A percentile compares a stretch with the other conserved stretches of the same genome.
These are phyloP conservation scores for Alloteropsis angusta DNA, from an alignment of 202 grass and related monocot species.

Conservation along the genomic window DNA sequence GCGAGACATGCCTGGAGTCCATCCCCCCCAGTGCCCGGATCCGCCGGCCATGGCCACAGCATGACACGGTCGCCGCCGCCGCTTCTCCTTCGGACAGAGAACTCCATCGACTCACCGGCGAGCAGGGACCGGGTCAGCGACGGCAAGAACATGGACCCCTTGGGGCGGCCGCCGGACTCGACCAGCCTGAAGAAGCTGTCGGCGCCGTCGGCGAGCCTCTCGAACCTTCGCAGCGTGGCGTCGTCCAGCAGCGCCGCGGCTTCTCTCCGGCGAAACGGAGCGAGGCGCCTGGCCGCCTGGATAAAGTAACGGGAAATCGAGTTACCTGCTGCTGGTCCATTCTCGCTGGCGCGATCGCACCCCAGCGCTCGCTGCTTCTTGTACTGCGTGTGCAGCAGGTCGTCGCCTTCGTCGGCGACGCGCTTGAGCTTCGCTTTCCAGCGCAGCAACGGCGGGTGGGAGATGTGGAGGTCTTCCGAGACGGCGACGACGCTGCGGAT, in stretches of 20 bases:
- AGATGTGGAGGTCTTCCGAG: neutral
- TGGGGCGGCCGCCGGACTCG: neutral
- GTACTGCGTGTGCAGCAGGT: neutral
- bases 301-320: neutral
- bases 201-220: neutral
- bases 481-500: conserved; percentile 7
- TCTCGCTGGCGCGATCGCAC: neutral
- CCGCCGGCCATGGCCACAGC: neutral
- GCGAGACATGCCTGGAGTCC: neutral
- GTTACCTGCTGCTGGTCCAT: neutral
- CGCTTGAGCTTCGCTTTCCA: neutral
- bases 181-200: conserved; percentile 9
- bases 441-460: neutral
- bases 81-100: neutral
- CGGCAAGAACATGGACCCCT: neutral
- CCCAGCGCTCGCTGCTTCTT: neutral
- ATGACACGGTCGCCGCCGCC: neutral
- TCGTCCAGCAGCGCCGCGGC: neutral
- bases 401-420: neutral
- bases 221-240: neutral
- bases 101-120: neutral
- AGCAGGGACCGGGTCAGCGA: neutral
- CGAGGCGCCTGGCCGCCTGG: neutral
- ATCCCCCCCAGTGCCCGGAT: neutral
- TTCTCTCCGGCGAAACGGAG: neutral